Percentiles rank a stretch among this genome's conserved stretches.
Conservation (phyloP, 148 eudicot species). For the Fagopyrum tataricum region DNA sequence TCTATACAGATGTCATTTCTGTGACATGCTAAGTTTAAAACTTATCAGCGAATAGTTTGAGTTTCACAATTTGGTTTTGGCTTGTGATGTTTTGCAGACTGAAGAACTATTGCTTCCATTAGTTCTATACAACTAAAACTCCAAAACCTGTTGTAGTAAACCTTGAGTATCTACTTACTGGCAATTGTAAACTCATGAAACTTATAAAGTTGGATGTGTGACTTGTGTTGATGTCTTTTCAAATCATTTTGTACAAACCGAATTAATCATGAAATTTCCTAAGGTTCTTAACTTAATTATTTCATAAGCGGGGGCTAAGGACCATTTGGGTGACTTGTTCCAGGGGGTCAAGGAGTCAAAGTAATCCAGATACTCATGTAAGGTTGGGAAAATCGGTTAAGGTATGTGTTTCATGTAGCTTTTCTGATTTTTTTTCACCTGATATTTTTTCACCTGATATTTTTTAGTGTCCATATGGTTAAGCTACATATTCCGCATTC, state of each 20-base stretch:
- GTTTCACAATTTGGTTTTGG: not conserved
- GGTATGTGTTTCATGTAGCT: slow-evolving; percentile 28
- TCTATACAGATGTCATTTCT: not conserved
- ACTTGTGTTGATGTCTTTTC: not conserved
- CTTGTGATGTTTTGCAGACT: not conserved
- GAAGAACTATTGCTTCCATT: not conserved
- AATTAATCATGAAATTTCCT: not conserved
- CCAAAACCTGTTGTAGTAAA: not conserved
- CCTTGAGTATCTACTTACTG: not conserved
- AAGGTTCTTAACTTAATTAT: not conserved
- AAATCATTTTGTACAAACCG: not conserved
- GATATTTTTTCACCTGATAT: not conserved
- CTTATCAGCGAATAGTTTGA: not conserved
- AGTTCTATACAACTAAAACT: not conserved
- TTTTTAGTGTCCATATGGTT: not conserved
- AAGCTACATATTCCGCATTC: not conserved
- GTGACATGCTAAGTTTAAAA: not conserved
- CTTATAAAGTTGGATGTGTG: not conserved
- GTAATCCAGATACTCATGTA: slow-evolving; percentile 26
- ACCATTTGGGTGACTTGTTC: slow-evolving; percentile 7
- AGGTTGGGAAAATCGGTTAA: slow-evolving; percentile 46
- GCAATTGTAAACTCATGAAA: not conserved
- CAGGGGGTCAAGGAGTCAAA: slow-evolving; percentile 54
- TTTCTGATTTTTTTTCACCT: not conserved
- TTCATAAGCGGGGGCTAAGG: not conserved